A percentile compares a stretch with the other conserved stretches of the same genome.
Evolutionary conservation across 805 yeast genomes (phyloP).

Genomic region (Saccharomycopsis selenospora): DNA sequence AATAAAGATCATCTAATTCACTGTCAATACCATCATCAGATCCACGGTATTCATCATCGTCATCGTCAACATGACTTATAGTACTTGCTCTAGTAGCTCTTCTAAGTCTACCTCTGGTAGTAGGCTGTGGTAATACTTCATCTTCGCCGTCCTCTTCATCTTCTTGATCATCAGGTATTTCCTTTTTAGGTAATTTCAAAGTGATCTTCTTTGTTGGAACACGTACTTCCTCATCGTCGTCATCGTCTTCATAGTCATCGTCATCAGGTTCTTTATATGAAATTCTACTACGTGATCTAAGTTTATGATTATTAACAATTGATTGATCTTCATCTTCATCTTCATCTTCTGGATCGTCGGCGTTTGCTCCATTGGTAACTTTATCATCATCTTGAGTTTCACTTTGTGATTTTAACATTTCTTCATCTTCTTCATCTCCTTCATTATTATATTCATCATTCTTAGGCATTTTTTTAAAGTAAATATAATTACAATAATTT

Average conservation of each 20-base stretch:
- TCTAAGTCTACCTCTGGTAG: background rate
- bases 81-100: background rate
- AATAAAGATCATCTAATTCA: slow-evolving; percentile 14
- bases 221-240: slow-evolving; percentile 10
- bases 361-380: background rate
- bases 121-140: slow-evolving; percentile 16
- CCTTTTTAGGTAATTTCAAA: background rate
- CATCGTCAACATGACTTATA: slow-evolving; percentile 6
- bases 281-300: slow-evolving; percentile 10
- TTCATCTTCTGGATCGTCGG: slow-evolving; percentile 7
- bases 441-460: too few relatives aligned
- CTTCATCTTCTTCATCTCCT: background rate
- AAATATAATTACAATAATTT: too few relatives aligned
- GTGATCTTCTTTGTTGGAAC: background rate
- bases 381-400: too few relatives aligned
- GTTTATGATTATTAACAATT: slow-evolving; percentile 4
- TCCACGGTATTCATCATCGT: slow-evolving; percentile 24
- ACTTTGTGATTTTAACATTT: background rate
- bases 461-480: too few relatives aligned
- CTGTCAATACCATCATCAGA: slow-evolving; percentile 22
- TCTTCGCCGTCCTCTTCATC: slow-evolving; percentile 23
- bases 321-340: slow-evolving; percentile 14
- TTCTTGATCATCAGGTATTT: background rate
- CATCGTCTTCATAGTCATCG: slow-evolving; percentile 13
- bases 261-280: slow-evolving; percentile 19